Percentiles rank a stretch among this genome's conserved stretches.
phyloP scores from a whole-genome alignment of 208 protist genomes.

The Leptomonas pyrrhocoris region DNA sequence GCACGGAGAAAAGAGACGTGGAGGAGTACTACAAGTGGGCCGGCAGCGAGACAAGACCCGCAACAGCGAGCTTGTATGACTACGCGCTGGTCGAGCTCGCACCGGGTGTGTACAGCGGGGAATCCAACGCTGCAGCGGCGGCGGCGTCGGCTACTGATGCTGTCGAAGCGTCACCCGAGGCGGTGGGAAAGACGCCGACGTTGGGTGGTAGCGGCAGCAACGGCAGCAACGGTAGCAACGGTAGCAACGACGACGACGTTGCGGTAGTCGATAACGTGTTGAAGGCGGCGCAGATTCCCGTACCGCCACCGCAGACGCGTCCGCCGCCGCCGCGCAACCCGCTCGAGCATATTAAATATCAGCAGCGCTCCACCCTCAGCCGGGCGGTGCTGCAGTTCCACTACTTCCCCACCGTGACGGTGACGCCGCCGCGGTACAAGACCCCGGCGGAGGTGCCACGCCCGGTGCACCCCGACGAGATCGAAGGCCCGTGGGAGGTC shows the following conservation, averaged over 20 bases:
- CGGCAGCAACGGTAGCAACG: no score
- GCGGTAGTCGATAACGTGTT: constrained; percentile 17
- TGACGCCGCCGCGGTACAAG: constrained; percentile 44
- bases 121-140: background rate
- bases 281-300: constrained; percentile 63
- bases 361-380: constrained; percentile 64
- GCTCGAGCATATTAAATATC: constrained; percentile 76
- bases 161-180: no score
- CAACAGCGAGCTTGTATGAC: constrained; percentile 64
- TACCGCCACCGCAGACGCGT: constrained; percentile 59
- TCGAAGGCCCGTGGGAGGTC: constrained; percentile 88
- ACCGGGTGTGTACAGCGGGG: constrained; percentile 57
- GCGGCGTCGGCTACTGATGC: no score
- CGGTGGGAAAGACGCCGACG: background rate
- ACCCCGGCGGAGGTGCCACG: constrained; percentile 60
- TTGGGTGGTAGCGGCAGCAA: background rate
- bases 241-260: background rate
- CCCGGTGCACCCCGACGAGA: constrained; percentile 88
- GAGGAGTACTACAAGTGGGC: constrained; percentile 84
- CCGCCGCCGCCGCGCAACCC: constrained; percentile 57
- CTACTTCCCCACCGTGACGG: constrained; percentile 87
- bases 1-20: constrained; percentile 64
- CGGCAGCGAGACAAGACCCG: background rate
- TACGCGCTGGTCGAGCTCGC: constrained; percentile 77
- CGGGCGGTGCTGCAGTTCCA: constrained; percentile 77